These are phyloP conservation scores for Kurtzmaniella quercitrusa DNA, from an alignment of 1,139 yeast genomes.

Conservation along the genomic window DNA sequence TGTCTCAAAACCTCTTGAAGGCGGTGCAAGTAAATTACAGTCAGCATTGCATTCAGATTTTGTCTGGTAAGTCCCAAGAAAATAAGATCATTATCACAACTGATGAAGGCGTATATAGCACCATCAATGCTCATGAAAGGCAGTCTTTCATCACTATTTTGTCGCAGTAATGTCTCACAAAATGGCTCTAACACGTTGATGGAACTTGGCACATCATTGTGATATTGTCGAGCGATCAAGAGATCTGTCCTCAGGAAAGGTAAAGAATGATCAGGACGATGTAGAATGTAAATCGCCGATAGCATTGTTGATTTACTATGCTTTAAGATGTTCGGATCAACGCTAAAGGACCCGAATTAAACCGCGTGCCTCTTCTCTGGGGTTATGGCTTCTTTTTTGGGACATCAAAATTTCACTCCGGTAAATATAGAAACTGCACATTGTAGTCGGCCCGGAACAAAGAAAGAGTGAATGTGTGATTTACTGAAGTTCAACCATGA, in stretches of 20 bases:
- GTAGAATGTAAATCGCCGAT: conserved; percentile 35
- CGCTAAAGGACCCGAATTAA: neutral
- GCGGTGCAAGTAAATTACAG: conserved; percentile 31
- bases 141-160: conserved; percentile 20
- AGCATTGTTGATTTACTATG: conserved; percentile 32
- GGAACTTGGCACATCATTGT: conserved; percentile 28
- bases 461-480: no score
- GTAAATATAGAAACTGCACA: conserved; percentile 3
- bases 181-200: conserved; percentile 23
- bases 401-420: neutral
- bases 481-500: conserved; percentile 1
- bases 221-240: conserved; percentile 34
- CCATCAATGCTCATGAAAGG: conserved; percentile 31
- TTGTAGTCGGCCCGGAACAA: no score
- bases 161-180: conserved; percentile 20
- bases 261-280: conserved; percentile 28
- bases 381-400: conserved; percentile 1
- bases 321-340: neutral
- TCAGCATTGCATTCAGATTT: conserved; percentile 41
- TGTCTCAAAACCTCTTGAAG: conserved; percentile 29
- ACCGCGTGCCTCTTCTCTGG: neutral
- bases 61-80: conserved; percentile 29
- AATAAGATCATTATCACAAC: conserved; percentile 27
- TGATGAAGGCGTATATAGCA: conserved; percentile 27
- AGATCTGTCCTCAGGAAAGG: conserved; percentile 31